Conservation (phyloP, 495 filamentous ascomycete genomes). For the Penicillium manginii region DNA sequence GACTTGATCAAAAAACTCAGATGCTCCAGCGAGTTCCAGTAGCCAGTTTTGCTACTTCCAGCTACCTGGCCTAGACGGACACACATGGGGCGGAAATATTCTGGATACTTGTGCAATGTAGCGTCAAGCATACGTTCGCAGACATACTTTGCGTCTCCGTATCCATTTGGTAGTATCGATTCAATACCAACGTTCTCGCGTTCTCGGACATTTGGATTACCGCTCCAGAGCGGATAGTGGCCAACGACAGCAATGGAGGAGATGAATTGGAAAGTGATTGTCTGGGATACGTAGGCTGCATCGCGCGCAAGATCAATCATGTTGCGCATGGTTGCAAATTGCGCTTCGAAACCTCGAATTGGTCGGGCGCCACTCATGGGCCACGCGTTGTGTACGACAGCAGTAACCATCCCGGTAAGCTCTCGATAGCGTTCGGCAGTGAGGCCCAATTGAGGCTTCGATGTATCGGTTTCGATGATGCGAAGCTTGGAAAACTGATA, state of each 20-base stretch:
- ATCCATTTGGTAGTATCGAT: slow-evolving; percentile 34
- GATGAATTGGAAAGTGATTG: slow-evolving; percentile 41
- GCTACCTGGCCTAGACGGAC: slow-evolving; percentile 55
- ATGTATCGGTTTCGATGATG: slow-evolving; percentile 42
- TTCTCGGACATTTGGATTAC: slow-evolving; percentile 25
- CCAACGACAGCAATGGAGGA: slow-evolving; percentile 59
- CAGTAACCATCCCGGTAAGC: slow-evolving; percentile 26
- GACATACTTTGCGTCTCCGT: slow-evolving; percentile 51
- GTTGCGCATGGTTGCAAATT: slow-evolving; percentile 34
- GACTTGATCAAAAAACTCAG: slow-evolving; percentile 56
- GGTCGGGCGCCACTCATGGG: slow-evolving; percentile 40
- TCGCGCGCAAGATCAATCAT: slow-evolving; percentile 46
- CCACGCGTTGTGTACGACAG: slow-evolving; percentile 48
- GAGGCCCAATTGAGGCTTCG: slow-evolving; percentile 51
- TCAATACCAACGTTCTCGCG: slow-evolving; percentile 19
- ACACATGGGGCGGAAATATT: slow-evolving; percentile 11
- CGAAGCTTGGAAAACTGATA: neutral
- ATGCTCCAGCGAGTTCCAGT: slow-evolving; percentile 59
- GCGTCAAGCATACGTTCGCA: slow-evolving; percentile 49
- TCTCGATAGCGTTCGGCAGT: slow-evolving; percentile 5
- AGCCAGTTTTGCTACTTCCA: slow-evolving; percentile 52
- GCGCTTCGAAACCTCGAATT: slow-evolving; percentile 32
- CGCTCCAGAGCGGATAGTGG: slow-evolving; percentile 37
- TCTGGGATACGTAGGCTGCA: slow-evolving; percentile 21
- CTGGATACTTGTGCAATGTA: slow-evolving; percentile 26